A percentile compares a stretch with the other conserved stretches of the same genome.
Conservation (phyloP, 1,284 basidiomycete genomes). For the Fomitopsis pinicola region DNA sequence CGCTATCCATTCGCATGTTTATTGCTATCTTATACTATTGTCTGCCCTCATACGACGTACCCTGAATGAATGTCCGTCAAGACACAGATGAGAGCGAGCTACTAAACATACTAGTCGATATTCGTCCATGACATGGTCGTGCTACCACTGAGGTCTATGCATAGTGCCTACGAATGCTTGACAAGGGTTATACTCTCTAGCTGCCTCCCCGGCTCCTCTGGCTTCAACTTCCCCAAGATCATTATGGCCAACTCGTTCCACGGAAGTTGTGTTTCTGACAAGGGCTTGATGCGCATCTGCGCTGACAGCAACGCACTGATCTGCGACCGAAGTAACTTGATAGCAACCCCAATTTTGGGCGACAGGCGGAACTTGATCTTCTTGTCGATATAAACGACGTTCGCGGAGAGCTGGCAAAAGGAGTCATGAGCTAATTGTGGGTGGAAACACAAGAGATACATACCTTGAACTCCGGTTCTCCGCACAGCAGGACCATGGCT, state of each 20-base stretch:
- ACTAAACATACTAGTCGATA: too few species aligned
- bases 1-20: neutral
- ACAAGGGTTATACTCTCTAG: slow-evolving; percentile 26
- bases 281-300: slow-evolving; percentile 58
- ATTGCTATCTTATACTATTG: neutral
- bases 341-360: slow-evolving; percentile 73
- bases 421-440: neutral
- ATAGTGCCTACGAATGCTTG: neutral
- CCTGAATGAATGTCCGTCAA: too few species aligned
- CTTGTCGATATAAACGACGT: slow-evolving; percentile 78
- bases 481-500: slow-evolving; percentile 82
- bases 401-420: slow-evolving; percentile 57
- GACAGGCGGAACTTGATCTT: slow-evolving; percentile 75
- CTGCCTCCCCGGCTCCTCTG: slow-evolving; percentile 18
- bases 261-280: slow-evolving; percentile 53
- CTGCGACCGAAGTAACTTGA: slow-evolving; percentile 77
- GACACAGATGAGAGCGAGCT: too few species aligned
- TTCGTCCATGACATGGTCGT: neutral
- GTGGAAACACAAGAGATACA: slow-evolving; percentile 10
- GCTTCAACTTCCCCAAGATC: slow-evolving; percentile 52
- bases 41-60: neutral
- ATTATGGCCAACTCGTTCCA: slow-evolving; percentile 74
- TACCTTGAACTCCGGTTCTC: slow-evolving; percentile 90
- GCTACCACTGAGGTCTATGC: neutral
- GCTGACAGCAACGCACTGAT: slow-evolving; percentile 61